Evolutionary conservation across 2,329 filamentous ascomycete species (phyloP), one percentile per base, ranked within the genome.

Genomic region (Cladophialophora chaetospira): DNA sequence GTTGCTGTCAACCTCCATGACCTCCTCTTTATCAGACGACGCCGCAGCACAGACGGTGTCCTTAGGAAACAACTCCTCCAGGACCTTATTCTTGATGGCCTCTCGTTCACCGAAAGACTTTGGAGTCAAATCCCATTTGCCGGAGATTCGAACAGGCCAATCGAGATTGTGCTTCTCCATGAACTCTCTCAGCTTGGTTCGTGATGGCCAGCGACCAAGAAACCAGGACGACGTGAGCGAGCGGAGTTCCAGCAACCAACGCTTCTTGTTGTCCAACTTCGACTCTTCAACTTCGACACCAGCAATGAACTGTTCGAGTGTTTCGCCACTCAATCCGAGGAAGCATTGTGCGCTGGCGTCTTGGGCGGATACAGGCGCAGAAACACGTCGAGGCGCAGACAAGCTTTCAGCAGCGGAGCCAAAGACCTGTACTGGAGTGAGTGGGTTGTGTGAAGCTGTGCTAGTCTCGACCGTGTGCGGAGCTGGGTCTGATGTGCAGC

Each of bases 71-170:
- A n/a, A n/a, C n/a, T n/a, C n/a, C n/a, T n/a, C n/a, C n/a, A n/a
- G n/a, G n/a, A n/a, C n/a, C n/a, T n/a, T n/a, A n/a, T n/a, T n/a
- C n/a, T n/a, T n/a, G n/a, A n/a, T n/a, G n/a, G n/a, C n/a, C n/a
- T n/a, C n/a, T n/a, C n/a, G n/a, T n/a, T n/a, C n/a, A n/a, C n/a
- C n/a, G n/a, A n/a, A n/a, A n/a, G n/a, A n/a, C n/a, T n/a, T n/a
- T n/a, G n/a, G n/a, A n/a, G n/a, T n/a, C n/a, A 17, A 38, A 1
- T 17, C n/a, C 47, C 33, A 50, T 8, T 19, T 50, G 21, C 47
- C 47, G 8, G 21, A 17, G 5, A 50, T 33, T 28, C 47, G 47
- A 26, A 50, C 47, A 26, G 40, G 31, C 47, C 47, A 50, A 25
- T 50, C 47, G 17, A 50, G 47, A 25, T 6, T 21, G 29, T 40